phyloP scores from a whole-genome alignment of 352 stramenopile genomes.

The Pythium scleroteichum region DNA sequence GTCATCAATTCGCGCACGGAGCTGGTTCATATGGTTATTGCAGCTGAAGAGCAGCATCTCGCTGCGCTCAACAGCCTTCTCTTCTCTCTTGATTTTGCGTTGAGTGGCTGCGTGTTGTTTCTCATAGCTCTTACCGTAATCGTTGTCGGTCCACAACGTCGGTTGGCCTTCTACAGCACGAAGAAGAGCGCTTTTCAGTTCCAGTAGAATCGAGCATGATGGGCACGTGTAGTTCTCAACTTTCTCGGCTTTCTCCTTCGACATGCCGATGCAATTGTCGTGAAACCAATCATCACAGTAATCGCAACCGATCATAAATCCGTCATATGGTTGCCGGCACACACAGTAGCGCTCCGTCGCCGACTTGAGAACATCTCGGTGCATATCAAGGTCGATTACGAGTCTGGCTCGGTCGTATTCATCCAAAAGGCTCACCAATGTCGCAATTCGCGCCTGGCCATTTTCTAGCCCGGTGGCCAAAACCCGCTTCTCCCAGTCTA shows the following conservation, averaged over 20 bases:
- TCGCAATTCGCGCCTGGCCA: conserved; percentile 73
- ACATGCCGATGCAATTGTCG: conserved; percentile 89
- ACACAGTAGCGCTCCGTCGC: conserved; percentile 91
- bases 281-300: conserved; percentile 91
- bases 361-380: conserved; percentile 89
- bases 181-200: conserved; percentile 70
- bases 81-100: conserved; percentile 82
- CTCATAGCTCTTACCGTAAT: conserved; percentile 83
- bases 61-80: conserved; percentile 80
- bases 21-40: conserved; percentile 81
- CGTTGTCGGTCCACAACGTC: conserved; percentile 81
- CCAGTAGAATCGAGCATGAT: conserved; percentile 91
- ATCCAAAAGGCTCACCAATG: conserved; percentile 65
- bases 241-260: conserved; percentile 93
- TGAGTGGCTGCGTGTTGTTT: conserved; percentile 74
- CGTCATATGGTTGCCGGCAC: conserved; percentile 89
- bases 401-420: conserved; percentile 80
- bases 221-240: conserved; percentile 96
- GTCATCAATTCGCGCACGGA: conserved; percentile 69
- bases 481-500: conserved; percentile 80
- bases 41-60: conserved; percentile 78
- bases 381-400: conserved; percentile 87
- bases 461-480: conserved; percentile 75
- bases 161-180: conserved; percentile 53
- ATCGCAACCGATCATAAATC: conserved; percentile 89